These are phyloP conservation scores for Juglanconis oblonga DNA, from an alignment of 2,329 filamentous ascomycete genomes.

Conservation along the genomic window DNA sequence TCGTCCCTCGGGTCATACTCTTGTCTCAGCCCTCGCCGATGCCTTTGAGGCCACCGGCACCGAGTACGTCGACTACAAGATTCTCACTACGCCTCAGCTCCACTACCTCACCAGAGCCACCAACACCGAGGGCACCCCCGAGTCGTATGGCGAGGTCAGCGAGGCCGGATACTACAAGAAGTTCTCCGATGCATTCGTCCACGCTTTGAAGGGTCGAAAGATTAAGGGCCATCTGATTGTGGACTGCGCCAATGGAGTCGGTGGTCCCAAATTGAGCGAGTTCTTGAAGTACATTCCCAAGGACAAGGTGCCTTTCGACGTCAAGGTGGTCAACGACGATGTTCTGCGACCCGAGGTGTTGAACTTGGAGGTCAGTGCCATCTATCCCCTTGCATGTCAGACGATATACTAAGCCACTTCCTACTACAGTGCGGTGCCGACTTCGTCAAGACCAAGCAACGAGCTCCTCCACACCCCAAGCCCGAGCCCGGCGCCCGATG, in stretches of 20 bases:
- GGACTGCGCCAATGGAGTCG: conserved; percentile 95
- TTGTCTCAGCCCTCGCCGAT: conserved; percentile 75
- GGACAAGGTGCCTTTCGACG: conserved; percentile 68
- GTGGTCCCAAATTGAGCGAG: conserved; percentile 84
- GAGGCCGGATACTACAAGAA: conserved; percentile 96
- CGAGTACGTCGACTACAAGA: conserved; percentile 79
- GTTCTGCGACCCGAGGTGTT: conserved; percentile 85
- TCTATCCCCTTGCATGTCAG: neutral
- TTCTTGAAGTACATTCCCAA: conserved; percentile 78
- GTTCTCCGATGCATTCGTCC: conserved; percentile 78
- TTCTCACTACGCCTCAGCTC: conserved; percentile 93
- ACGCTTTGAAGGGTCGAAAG: conserved; percentile 74
- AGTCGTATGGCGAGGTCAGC: conserved; percentile 83
- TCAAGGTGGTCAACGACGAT: conserved; percentile 89
- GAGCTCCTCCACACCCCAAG: conserved; percentile 79
- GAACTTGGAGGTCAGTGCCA: conserved; percentile 72
- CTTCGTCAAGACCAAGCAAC: conserved; percentile 95
- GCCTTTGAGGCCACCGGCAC: conserved; percentile 74
- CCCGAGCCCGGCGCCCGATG: conserved; percentile 73
- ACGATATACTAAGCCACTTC: conserved; percentile 14
- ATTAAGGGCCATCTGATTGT: conserved; percentile 74
- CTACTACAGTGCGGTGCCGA: conserved; percentile 78
- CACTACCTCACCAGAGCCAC: conserved; percentile 94
- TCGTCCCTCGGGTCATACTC: conserved; percentile 81
- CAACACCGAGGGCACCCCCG: conserved; percentile 85